Percentiles rank a stretch among this genome's conserved stretches.
These are phyloP conservation scores for Bisporella sp. DNA, from an alignment of 2,329 filamentous ascomycete species.

Conservation along the genomic window DNA sequence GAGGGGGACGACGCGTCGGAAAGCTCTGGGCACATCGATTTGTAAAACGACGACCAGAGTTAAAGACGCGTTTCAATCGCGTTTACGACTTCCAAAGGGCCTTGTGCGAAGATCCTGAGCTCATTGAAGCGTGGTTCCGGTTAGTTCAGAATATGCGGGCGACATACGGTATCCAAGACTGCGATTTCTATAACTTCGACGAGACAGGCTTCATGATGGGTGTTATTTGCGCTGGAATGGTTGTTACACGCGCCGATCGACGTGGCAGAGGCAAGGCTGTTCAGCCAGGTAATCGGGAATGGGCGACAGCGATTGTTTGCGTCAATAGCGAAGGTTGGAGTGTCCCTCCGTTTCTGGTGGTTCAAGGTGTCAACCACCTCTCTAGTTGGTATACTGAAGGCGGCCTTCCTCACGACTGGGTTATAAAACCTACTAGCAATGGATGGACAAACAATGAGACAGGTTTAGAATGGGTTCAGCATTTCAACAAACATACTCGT, in stretches of 20 bases:
- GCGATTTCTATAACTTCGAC: too few relatives aligned
- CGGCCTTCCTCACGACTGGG: conserved; percentile 21
- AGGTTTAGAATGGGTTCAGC: conserved; percentile 28
- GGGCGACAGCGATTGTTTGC: background rate
- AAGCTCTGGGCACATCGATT: conserved; percentile 7
- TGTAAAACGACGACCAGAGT: conserved; percentile 3
- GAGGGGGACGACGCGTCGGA: conserved; percentile 2
- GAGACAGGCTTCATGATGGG: too few relatives aligned
- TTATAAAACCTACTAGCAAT: conserved; percentile 26
- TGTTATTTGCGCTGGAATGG: background rate
- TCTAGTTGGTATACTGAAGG: conserved; percentile 20
- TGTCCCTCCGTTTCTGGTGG: conserved; percentile 19
- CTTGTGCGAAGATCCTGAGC: too few relatives aligned
- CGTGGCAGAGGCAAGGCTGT: background rate
- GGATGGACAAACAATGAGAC: conserved; percentile 26
- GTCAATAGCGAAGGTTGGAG: background rate
- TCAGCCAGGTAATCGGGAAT: background rate
- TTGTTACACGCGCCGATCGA: too few relatives aligned
- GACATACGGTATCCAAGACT: conserved; percentile 43
- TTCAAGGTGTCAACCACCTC: conserved; percentile 16
- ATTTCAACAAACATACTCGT: conserved; percentile 12
- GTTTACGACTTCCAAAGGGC: conserved; percentile 8
- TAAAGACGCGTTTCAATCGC: conserved; percentile 2
- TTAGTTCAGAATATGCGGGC: background rate
- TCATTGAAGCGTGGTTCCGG: too few relatives aligned